Conservation (phyloP, 2,329 filamentous ascomycete species). For the Macrophomina pseudophaseolina region DNA sequence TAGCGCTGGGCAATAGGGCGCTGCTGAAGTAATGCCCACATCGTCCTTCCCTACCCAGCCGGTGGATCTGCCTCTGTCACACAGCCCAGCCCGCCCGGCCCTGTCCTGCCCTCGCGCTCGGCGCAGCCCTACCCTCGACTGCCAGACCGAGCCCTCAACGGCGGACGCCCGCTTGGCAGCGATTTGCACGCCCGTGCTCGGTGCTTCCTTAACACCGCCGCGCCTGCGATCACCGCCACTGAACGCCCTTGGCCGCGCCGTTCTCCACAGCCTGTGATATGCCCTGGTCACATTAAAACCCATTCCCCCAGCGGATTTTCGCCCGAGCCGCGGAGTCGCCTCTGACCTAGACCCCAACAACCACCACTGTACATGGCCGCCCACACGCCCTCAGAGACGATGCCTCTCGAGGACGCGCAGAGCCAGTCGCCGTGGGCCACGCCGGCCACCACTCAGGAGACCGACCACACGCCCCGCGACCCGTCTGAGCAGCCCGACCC, state of each 20-base stretch:
- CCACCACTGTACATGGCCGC: slow-evolving; percentile 18
- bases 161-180: slow-evolving; percentile 9
- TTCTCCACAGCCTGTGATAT: slow-evolving; percentile 27
- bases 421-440: slow-evolving; percentile 8
- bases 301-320: slow-evolving; percentile 24
- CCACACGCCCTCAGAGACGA: slow-evolving; percentile 21
- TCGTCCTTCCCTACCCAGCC: slow-evolving; percentile 18
- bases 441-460: slow-evolving; percentile 11
- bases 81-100: slow-evolving; percentile 10
- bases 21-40: slow-evolving; percentile 20
- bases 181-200: slow-evolving; percentile 17
- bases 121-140: slow-evolving; percentile 25
- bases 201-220: slow-evolving; percentile 25
- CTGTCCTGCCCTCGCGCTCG: slow-evolving; percentile 15
- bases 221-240: slow-evolving; percentile 27
- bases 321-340: slow-evolving; percentile 22
- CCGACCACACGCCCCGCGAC: slow-evolving; percentile 20
- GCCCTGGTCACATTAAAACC: slow-evolving; percentile 25
- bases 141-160: slow-evolving; percentile 7
- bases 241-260: slow-evolving; percentile 24
- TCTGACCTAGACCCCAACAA: slow-evolving; percentile 7
- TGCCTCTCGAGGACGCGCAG: slow-evolving; percentile 21
- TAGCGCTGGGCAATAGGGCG: slow-evolving; percentile 20
- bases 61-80: slow-evolving; percentile 21
- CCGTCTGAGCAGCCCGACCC: slow-evolving; percentile 18